These are phyloP conservation scores for Niebla homalea DNA, from an alignment of 495 filamentous ascomycete species.

Conservation along the genomic window DNA sequence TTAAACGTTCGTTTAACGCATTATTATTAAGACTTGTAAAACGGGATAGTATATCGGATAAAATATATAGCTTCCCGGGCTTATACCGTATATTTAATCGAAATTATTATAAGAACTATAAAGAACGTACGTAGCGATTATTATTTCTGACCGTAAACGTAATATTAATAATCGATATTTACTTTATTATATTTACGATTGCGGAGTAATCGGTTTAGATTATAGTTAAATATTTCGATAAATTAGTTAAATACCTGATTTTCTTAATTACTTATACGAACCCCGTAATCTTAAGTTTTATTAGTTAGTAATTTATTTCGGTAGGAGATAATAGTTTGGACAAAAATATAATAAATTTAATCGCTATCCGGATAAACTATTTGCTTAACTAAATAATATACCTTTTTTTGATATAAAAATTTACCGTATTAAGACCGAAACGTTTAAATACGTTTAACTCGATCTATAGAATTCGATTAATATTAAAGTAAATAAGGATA, in stretches of 20 bases:
- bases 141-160: background rate
- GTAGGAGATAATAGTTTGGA: background rate
- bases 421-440: background rate
- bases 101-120: background rate
- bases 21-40: too few species aligned
- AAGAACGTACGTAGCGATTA: background rate
- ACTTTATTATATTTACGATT: background rate
- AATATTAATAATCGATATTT: background rate
- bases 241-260: background rate
- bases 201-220: background rate
- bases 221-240: too few species aligned
- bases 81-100: background rate
- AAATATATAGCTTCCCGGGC: background rate
- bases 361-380: background rate
- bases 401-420: background rate
- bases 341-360: background rate
- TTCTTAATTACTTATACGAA: background rate
- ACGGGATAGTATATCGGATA: too few species aligned
- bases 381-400: background rate
- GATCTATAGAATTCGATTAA: too few species aligned
- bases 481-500: too few species aligned
- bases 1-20: too few species aligned
- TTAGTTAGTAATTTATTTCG: background rate
- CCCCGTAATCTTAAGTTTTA: background rate
- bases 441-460: too few species aligned